phyloP scores from a whole-genome alignment of 768 basidiomycete species.

The Kwoniella heveanensis region DNA sequence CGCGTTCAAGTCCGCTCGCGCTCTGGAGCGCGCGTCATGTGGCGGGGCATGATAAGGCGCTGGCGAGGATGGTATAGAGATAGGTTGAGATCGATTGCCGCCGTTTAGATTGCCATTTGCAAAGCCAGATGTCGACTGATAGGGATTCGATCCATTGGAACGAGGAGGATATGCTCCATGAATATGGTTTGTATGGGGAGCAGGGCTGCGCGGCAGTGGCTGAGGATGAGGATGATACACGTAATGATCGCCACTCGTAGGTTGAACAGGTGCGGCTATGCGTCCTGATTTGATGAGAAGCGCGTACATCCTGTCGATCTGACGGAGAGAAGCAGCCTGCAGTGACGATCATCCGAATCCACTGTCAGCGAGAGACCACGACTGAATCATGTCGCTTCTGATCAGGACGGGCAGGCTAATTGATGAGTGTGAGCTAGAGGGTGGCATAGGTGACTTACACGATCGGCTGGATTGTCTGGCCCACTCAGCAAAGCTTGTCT shows the following conservation, averaged over 20 bases:
- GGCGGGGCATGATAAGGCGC: background rate
- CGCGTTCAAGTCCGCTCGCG: too few species aligned
- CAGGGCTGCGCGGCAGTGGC: background rate
- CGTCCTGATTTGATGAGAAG: background rate
- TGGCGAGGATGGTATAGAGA: background rate
- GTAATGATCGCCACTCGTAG: too few species aligned
- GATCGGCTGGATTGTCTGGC: conserved; percentile 10
- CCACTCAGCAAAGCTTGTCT: conserved; percentile 13
- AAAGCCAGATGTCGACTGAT: background rate
- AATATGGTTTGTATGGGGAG: too few species aligned
- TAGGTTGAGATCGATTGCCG: background rate
- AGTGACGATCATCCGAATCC: too few species aligned
- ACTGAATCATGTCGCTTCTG: too few species aligned
- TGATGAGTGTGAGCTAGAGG: background rate
- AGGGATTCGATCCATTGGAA: background rate
- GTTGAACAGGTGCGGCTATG: too few species aligned
- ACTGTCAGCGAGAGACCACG: too few species aligned
- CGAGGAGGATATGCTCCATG: background rate
- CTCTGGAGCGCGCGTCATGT: too few species aligned
- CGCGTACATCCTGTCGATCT: background rate
- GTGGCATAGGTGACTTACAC: conserved; percentile 9
- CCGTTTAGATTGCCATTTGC: conserved; percentile 1
- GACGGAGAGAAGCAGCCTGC: background rate
- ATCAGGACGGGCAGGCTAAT: too few species aligned
- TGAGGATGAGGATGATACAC: background rate